These are phyloP conservation scores for Paramecium sonneborni DNA, from an alignment of 73 alveolate species.

Conservation along the genomic window DNA sequence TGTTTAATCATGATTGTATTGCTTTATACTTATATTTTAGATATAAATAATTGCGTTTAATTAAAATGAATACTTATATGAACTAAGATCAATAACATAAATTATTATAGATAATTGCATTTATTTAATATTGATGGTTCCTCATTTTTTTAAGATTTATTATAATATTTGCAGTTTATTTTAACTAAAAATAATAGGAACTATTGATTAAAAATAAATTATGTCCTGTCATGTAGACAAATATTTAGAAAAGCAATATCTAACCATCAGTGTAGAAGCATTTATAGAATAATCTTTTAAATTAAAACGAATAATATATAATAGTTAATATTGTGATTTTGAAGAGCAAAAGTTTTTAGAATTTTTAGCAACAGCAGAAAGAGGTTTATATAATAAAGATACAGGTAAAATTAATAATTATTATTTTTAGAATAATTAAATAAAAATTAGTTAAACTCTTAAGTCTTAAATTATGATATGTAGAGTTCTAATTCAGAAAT, in stretches of 20 bases:
- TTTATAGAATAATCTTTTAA: not conserved
- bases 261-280: not conserved
- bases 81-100: not conserved
- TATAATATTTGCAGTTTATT: not conserved
- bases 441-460: not conserved
- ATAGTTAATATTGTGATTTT: not conserved
- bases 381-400: not conserved
- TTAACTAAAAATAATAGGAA: not conserved
- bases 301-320: not conserved
- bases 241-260: not conserved
- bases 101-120: not conserved
- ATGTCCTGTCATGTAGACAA: not conserved
- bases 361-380: not conserved
- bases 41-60: not conserved
- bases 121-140: not conserved
- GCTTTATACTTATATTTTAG: not conserved
- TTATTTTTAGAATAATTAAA: not conserved
- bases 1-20: not conserved
- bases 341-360: not conserved
- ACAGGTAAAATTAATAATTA: not conserved
- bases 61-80: not conserved
- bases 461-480: not conserved
- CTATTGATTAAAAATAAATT: not conserved
- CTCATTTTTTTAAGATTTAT: not conserved
- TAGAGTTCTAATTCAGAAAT: not conserved